Base-by-base conservation (phyloP, 164 flowering plant species). In the Magnolia kwangsiensis region DNA sequence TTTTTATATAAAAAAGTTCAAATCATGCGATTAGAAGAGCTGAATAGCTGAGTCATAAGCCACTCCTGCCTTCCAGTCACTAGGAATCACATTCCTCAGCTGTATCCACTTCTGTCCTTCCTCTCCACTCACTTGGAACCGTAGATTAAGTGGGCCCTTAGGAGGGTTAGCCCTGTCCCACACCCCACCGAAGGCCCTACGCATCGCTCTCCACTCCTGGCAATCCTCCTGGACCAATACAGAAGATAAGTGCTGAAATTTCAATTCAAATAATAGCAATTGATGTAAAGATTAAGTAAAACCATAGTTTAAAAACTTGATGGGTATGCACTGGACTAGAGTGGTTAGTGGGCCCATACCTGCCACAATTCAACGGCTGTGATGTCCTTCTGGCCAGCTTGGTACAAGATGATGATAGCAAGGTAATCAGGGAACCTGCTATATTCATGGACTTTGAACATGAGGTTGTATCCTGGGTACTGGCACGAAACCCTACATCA, bases 21-120 rank as follows among this genome's bases (percentile, higher is more conserved):
- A 55, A 10, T 55, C 61, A 8, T 69, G 11, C 9, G 19, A 6
- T 81, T 79, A 85, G 66, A 21, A 63, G 59, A 91, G 89, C 82
- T 86, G 88, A 72, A 89, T 73, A 58, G 64, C n/a, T 1, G 95
- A 78, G 81, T 89, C 90, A 76, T 90, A 91, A 45, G 83, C 85
- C 66, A 71, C 87, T 24, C 97, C 96, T 64, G 88, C 84, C 80
- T 89, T 87, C 98, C 97, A 92, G 31, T 86, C 82, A 71, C 73
- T 37, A 5, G 98, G 91, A 37, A 95, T 83, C 11, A 73, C 87
- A 71, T 78, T 80, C 16, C 68, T 74, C 20, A 86, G 77, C 76
- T 85, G 82, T 5, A 91, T 82, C 89, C 87, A 89, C 20, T 70
- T 21, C 20, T 51, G 16, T 11, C 85, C 90, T 4, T 69, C 84